Evolutionary conservation across 106 monocot genomes (phyloP).

Genomic region (Agapanthus africanus): DNA sequence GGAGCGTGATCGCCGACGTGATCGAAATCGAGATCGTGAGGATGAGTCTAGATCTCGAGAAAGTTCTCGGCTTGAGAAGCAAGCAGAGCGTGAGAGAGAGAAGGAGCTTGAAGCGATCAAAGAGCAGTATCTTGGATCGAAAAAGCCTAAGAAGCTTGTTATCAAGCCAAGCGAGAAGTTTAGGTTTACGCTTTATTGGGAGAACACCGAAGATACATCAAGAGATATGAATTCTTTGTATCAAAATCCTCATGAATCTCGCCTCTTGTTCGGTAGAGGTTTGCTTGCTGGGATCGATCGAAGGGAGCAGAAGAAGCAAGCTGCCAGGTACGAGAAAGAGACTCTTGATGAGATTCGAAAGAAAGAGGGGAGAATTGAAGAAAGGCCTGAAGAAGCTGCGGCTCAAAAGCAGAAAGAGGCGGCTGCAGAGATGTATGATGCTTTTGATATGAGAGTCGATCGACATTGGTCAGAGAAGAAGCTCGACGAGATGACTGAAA

Average conservation of each 20-base stretch:
- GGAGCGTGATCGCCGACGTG: conserved; percentile 17
- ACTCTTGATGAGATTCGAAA: conserved; percentile 68
- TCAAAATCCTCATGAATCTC: conserved; percentile 90
- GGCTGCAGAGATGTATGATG: conserved; percentile 79
- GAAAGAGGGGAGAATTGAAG: conserved; percentile 74
- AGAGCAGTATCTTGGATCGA: conserved; percentile 92
- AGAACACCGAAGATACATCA: conserved; percentile 97
- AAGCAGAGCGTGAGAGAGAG: conserved; percentile 77
- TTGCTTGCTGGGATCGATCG: conserved; percentile 87
- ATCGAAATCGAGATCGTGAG: conserved; percentile 10
- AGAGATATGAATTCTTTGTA: conserved; percentile 91
- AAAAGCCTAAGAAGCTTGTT: conserved; percentile 96
- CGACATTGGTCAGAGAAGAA: conserved; percentile 95
- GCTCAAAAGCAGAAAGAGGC: conserved; percentile 60
- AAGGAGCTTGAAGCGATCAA: conserved; percentile 93
- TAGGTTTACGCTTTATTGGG: conserved; percentile 96
- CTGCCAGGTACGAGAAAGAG: conserved; percentile 72
- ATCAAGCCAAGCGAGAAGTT: conserved; percentile 99
- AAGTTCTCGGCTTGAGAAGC: conserved; percentile 48
- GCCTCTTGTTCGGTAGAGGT: conserved; percentile 81
- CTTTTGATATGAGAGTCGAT: conserved; percentile 94
- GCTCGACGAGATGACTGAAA: conserved; percentile 90
- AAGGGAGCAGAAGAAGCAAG: conserved; percentile 92
- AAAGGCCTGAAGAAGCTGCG: conserved; percentile 64
- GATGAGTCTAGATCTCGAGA: conserved; percentile 30